Evolutionary conservation across 352 stramenopile genomes (phyloP).

Genomic region (Blastocystis sp.): DNA sequence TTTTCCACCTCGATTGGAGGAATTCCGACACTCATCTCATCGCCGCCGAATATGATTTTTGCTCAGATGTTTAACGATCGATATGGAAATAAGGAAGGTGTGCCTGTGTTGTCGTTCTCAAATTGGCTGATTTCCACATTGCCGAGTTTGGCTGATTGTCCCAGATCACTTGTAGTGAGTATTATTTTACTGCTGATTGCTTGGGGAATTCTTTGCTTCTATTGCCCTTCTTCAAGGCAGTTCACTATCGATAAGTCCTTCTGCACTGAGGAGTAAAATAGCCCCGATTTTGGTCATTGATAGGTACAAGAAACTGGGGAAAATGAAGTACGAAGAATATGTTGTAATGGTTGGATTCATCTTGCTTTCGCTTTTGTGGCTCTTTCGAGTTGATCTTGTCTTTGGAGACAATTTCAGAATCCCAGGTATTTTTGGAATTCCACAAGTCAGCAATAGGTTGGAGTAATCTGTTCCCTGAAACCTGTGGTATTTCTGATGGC

Average conservation of each 20-base stretch:
- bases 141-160: neutral
- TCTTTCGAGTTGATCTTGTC: slow-evolving; percentile 36
- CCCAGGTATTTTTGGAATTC: neutral
- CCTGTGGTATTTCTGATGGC: neutral
- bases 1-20: slow-evolving; percentile 38
- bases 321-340: slow-evolving; percentile 44
- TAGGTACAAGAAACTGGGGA: slow-evolving; percentile 53
- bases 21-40: slow-evolving; percentile 48
- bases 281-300: neutral
- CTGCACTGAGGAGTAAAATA: neutral
- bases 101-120: slow-evolving; percentile 17
- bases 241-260: slow-evolving; percentile 27
- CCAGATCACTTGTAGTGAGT: neutral
- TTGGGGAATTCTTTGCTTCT: neutral
- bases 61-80: neutral
- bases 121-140: slow-evolving; percentile 58
- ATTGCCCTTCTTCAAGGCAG: slow-evolving; percentile 19
- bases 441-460: neutral
- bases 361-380: slow-evolving; percentile 11
- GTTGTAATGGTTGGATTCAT: slow-evolving; percentile 35
- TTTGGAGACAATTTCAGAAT: slow-evolving; percentile 54
- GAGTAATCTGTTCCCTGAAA: slow-evolving; percentile 6
- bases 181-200: neutral
- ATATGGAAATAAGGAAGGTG: neutral
- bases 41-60: slow-evolving; percentile 59